phyloP scores from a whole-genome alignment of 495 filamentous ascomycete species.

The Talaromyces wortmannii region DNA sequence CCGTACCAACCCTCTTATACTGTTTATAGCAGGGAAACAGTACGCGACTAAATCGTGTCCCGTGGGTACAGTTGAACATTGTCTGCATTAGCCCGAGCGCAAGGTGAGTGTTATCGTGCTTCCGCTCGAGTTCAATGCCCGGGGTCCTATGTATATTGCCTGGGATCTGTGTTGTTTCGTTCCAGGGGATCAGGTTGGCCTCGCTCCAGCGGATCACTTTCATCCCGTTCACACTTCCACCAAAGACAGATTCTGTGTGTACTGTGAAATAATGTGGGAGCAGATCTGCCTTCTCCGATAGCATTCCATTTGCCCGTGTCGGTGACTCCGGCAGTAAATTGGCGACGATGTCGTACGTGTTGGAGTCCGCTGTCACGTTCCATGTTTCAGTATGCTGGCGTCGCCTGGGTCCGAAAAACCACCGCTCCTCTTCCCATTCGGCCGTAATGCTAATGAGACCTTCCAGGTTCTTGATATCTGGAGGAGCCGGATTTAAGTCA shows the following conservation, averaged over 20 bases:
- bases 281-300: neutral
- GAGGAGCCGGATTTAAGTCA: neutral
- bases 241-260: neutral
- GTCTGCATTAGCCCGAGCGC: neutral
- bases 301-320: neutral
- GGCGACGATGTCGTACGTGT: neutral
- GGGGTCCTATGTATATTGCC: too few species aligned
- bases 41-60: neutral
- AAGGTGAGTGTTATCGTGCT: neutral
- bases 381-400: neutral
- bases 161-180: too few species aligned
- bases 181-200: too few species aligned
- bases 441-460: neutral
- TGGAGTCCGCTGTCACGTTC: neutral
- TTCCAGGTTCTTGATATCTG: neutral
- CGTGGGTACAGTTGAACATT: neutral
- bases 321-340: neutral
- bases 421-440: neutral
- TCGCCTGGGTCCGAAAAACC: neutral
- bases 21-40: neutral
- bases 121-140: neutral
- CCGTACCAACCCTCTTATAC: neutral
- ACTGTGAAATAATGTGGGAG: neutral
- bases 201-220: too few species aligned
- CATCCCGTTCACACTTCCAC: too few species aligned